Evolutionary conservation across 139 green algal species (phyloP), one percentile per base, ranked within the genome.

Genomic region (Limnomonas spitsbergensis): DNA sequence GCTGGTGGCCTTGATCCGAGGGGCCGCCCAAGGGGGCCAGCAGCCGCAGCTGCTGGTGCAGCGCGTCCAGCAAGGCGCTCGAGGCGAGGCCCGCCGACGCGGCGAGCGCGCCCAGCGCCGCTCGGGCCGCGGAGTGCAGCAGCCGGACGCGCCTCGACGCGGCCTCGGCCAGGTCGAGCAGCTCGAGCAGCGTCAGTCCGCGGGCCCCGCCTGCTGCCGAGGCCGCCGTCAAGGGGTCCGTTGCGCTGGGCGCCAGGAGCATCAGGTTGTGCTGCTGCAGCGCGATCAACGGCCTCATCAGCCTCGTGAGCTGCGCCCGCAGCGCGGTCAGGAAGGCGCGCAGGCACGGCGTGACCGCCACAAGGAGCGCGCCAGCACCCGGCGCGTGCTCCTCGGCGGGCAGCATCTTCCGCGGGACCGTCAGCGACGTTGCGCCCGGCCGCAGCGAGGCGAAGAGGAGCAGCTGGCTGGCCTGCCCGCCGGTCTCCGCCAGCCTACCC

Each of bases 231-330:
- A 27, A 9, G 6, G 42, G 6, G 42, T 54, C 42, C 9, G 42
- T 9, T 54, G 42, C 42, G 42, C 42, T 54, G 42, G 4, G 14
- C 24, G 56, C n/a, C 56, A 70, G 47, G 14, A 61, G 47, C 73
- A 78, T 47, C 73, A 37, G 38, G 74, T 79, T 79, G 36, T 3
- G 2, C 74, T 79, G 74, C 54, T 79, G 74, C 38, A 79, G 53
- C 26, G 32, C 47, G 26, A 79, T 56, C 34, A 79, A 53, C 27
- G 74, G 39, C 35, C n/a, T 34, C 35, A 42, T 76, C 36, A 76
- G 53, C 31, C 35, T 6, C 3, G 7, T 34, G 36, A 76, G 69
- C 69, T 76, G 69, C 2, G 52, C 32, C 14, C 40, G 54, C 34
- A 73, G 75, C 37, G 53, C 75, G 24, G 61, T 35, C 35, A 79